Conservation (phyloP, 106 monocot genomes). For the Hemerocallis citrina region DNA sequence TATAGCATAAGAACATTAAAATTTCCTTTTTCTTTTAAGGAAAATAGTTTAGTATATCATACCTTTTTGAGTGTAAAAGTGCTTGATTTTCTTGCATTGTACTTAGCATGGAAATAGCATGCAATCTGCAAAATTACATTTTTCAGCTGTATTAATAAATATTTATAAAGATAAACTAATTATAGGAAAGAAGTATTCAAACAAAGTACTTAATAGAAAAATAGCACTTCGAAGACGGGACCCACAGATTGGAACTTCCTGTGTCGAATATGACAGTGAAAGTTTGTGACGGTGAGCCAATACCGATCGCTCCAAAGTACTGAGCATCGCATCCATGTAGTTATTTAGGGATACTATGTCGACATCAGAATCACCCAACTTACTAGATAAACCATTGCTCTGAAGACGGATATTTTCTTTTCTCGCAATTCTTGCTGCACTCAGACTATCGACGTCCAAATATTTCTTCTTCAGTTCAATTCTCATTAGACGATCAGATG, state of each 20-base stretch:
- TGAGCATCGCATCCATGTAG: constrained; percentile 93
- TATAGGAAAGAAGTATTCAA: background rate
- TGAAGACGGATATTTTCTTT: background rate
- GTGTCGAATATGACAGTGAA: constrained; percentile 89
- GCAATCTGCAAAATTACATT: constrained; percentile 34
- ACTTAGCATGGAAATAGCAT: constrained; percentile 53
- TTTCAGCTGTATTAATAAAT: background rate
- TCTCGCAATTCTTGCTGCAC: constrained; percentile 7
- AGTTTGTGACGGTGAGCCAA: constrained; percentile 67
- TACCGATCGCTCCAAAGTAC: constrained; percentile 81
- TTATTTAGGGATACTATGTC: constrained; percentile 63
- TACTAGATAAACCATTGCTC: background rate
- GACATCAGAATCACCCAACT: constrained; percentile 31
- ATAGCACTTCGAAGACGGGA: constrained; percentile 78
- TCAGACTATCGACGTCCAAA: constrained; percentile 25
- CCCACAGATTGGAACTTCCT: constrained; percentile 86
- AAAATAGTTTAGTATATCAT: no score
- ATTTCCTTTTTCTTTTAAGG: no score
- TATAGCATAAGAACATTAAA: no score
- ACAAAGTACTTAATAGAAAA: constrained; percentile 53
- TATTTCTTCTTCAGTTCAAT: constrained; percentile 38
- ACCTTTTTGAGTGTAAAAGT: no score
- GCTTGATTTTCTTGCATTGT: constrained; percentile 30
- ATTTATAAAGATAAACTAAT: background rate
- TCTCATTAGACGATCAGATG: constrained; percentile 41